Evolutionary conservation across 148 eudicot species (phyloP).

Genomic region (Spergularia bocconei): DNA sequence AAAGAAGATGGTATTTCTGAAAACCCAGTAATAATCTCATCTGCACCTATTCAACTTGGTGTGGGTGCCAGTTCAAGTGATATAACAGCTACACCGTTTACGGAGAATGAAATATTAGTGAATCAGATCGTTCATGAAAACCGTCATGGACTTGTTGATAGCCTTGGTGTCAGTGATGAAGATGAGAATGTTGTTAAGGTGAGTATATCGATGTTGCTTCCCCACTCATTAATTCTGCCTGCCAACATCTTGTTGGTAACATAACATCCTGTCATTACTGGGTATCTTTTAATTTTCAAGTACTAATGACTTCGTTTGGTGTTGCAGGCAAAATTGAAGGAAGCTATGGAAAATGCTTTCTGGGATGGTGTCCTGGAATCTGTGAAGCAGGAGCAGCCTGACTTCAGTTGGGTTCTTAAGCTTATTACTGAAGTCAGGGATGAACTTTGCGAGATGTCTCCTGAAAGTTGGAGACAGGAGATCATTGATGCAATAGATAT

Average conservation of each 20-base stretch:
- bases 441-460: conserved; percentile 82
- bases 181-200: conserved; percentile 55
- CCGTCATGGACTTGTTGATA: conserved; percentile 48
- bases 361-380: conserved; percentile 87
- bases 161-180: conserved; percentile 38
- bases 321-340: conserved; percentile 57
- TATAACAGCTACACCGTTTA: conserved; percentile 10
- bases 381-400: conserved; percentile 63
- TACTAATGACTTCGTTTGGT: conserved; percentile 15
- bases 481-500: conserved; percentile 65
- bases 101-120: conserved; percentile 76
- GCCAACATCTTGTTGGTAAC: conserved; percentile 2
- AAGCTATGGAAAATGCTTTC: conserved; percentile 85
- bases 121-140: conserved; percentile 77
- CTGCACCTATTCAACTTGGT: conserved; percentile 24
- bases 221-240: neutral
- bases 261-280: neutral
- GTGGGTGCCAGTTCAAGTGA: conserved; percentile 17
- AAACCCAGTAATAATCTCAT: conserved; percentile 34
- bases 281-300: neutral
- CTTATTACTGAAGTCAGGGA: conserved; percentile 89
- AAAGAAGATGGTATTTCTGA: conserved; percentile 37
- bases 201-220: conserved; percentile 10
- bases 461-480: conserved; percentile 75
- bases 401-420: conserved; percentile 69